Base-by-base conservation (phyloP, 495 filamentous ascomycete species). In the Amphirosellinia nigrospora region DNA sequence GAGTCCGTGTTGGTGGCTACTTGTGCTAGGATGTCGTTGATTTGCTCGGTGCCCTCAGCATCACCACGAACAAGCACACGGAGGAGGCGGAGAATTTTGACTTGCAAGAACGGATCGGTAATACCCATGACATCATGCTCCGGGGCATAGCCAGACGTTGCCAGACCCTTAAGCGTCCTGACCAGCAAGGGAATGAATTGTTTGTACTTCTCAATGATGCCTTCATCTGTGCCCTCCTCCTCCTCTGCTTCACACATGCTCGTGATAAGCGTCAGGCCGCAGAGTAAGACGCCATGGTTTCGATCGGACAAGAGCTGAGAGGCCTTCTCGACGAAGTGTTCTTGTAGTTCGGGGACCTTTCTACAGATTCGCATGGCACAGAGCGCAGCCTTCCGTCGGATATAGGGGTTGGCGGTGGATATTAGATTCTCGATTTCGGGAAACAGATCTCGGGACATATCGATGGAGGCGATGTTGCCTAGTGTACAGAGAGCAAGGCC, bases 321-420 rank as follows among this genome's bases (percentile, higher is more conserved):
- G 34, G 94, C 91, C 79, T 97, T 98, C 69, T 98, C 96, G 32
- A 98, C 75, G 75, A 98, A 99, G 79, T 99, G 94, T 75, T 99
- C 96, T 81, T 97, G 93, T 43, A 99, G 85, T 77, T 99, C 96
- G 7, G 96, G 96, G 50, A 98, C 96, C 80, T 99, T 99, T 72
- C 94, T 90, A 82, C 94, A 97, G 82, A 99, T 97, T 46, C 96
- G 88, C 96, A 99, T 99, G n/a, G 96, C 96, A 80, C 96, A 99
- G n/a, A 99, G 87, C 7, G 96, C 96, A 41, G 96, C 96, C 86
- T 99, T 99, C 60, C 96, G 89, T 60, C 95, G 90, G 76, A 98
- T 97, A 74, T 99, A 99, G 13, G 96, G 95, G 79, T 99, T 99
- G 43, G 93, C 91, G 36, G 93, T 97, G 15, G 94, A 93, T 66